Evolutionary conservation across 2,329 filamentous ascomycete genomes (phyloP), one percentile per base, ranked within the genome.

Genomic region (Phialocephala subalpina): DNA sequence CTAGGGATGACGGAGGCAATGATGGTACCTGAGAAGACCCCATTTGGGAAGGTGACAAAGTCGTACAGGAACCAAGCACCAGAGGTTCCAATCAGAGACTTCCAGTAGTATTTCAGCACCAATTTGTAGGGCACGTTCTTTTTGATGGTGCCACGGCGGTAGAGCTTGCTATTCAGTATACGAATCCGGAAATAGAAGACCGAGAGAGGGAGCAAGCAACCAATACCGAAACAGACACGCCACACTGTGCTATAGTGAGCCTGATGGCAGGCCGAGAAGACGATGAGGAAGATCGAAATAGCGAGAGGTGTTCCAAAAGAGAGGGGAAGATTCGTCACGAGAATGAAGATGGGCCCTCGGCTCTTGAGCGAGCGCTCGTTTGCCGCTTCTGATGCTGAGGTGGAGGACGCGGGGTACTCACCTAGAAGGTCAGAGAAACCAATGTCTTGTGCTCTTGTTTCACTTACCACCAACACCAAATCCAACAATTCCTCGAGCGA

Each of bases 131-230:
- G 83, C 0, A 87, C 81, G 8, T 75, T 75, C 22, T 73, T 76
- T 70, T 86, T 85, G 74, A 87, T 87, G 0, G 85, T 84, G 3
- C 83, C 82, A 1, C 82, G 82, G 29, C 81, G 80, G 67, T 83
- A 85, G 12, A 83, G 82, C 72, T 77, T 82, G 57, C 77, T 86
- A 75, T 82, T 86, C 57, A 84, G 76, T 79, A 83, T 83, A 67
- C 79, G 83, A 47, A 87, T 74, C 16, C 86, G 83, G 66, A 87
- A 85, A 73, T 86, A 86, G 64, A 87, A 85, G 49, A 87, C 80
- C 1, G 82, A 81, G 9, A 87, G 75, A 0, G 86, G 86, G 18
- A 85, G 77, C 49, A 83, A 69, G 42, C 81, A 80, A 7, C 80
- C 82, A 62, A 84, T 82, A 6, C 80, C 82, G 62, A 84, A 83